A percentile compares a stretch with the other conserved stretches of the same genome.
Conservation (phyloP, 345 rosid species). For the Corchorus capsularis region DNA sequence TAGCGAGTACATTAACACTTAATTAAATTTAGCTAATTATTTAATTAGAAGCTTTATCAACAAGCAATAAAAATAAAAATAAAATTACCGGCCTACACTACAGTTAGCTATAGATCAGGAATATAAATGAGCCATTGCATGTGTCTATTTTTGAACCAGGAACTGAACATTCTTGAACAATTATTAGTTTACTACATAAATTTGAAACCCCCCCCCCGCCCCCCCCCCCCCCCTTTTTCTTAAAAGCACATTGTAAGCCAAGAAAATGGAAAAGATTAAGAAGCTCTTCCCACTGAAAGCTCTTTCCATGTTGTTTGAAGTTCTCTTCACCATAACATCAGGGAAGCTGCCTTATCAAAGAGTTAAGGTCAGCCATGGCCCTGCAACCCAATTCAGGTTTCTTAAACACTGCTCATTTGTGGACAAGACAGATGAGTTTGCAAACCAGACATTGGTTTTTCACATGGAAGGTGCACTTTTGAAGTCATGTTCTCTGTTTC, state of each 20-base stretch:
- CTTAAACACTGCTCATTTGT: conserved; percentile 4
- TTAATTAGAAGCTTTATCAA: neutral
- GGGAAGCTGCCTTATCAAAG: neutral
- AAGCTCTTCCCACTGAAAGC: conserved; percentile 13
- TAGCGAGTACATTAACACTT: neutral
- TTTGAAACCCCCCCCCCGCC: neutral
- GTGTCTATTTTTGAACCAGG: neutral
- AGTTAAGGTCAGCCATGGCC: conserved; percentile 4
- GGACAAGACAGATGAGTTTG: neutral
- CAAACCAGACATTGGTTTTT: conserved; percentile 38
- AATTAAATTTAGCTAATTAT: neutral
- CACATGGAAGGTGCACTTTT: conserved; percentile 52
- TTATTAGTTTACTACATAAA: neutral
- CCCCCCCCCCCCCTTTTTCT: neutral
- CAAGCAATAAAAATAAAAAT: neutral
- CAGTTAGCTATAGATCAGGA: too few relatives aligned
- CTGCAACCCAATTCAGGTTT: conserved; percentile 13
- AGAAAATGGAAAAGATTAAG: conserved; percentile 16
- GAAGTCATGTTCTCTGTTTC: conserved; percentile 50
- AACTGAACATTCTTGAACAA: too few relatives aligned
- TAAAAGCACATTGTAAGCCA: neutral
- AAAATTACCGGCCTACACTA: too few relatives aligned
- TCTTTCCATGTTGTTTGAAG: conserved; percentile 8
- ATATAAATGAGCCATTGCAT: neutral
- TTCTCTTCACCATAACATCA: conserved; percentile 9